Evolutionary conservation across 371 early-diverging fungal genomes (phyloP), one percentile per base, ranked within the genome.

Genomic region (Lichtheimia hyalospora): DNA sequence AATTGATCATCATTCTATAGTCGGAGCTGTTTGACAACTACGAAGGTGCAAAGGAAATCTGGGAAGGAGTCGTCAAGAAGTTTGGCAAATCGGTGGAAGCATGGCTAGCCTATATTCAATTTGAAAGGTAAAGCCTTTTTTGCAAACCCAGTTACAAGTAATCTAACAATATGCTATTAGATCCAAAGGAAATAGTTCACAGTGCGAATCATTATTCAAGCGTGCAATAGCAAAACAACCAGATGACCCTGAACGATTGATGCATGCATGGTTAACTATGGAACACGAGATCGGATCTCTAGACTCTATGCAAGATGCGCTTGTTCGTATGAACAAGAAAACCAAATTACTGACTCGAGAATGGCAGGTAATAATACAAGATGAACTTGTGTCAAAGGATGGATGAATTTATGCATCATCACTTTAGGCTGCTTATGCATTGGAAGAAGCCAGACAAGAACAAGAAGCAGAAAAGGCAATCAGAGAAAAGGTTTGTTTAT

Each of bases 161-260:
- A 4, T 64, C 62, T 18, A 14, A 27, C 42, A 34, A 3, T 12
- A 21, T 39, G 3, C 20, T 5, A 8, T 34, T 8, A 67, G 69
- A 28, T 57, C 60, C 10, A 16, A 39, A 12, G 72, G 69, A 3
- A 57, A 75, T 43, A n/a, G n/a, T 50, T 63, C 1, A n/a, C 52
- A 61, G n/a, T 82, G 77, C 44, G 43, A 57, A 16, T 53, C 60
- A 0, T 53, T 79, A 14, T 86, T 77, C 61, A 77, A 75, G 40
- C 70, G 73, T 41, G 83, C 84, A 2, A 50, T 74, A 13, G 43
- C 41, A 20, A 73, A 77, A 24, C 62, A 66, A 5, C 54, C 77
- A 7, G 82, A 84, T 56, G 74, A 76, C 53, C 81, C 85, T 5
- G 81, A 82, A 40, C 60, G 75, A 6, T 49, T 89, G 2, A 74